Conservation (phyloP, 1,284 basidiomycete species). For the Leccinum angustisporum region DNA sequence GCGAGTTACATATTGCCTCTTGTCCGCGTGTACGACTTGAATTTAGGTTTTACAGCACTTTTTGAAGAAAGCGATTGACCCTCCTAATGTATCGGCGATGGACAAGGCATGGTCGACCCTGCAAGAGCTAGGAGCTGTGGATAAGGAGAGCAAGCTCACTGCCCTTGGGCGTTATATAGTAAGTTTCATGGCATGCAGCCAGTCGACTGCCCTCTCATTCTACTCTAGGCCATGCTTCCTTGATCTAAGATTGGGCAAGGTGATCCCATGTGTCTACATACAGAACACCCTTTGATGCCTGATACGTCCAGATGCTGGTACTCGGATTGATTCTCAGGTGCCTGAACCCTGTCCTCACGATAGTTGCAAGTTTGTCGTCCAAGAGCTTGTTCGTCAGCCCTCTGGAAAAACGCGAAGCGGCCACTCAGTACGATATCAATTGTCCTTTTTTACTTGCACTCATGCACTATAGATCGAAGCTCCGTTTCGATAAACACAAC, state of each 20-base stretch:
- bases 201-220: background rate
- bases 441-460: background rate
- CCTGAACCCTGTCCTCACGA: slow-evolving; percentile 73
- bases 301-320: slow-evolving; percentile 70
- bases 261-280: slow-evolving; percentile 26
- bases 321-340: slow-evolving; percentile 81
- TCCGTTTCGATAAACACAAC: slow-evolving; percentile 66
- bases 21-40: background rate
- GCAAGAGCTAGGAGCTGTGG: slow-evolving; percentile 78
- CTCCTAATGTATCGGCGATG: slow-evolving; percentile 77
- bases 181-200: slow-evolving; percentile 19
- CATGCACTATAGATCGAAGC: slow-evolving; percentile 55
- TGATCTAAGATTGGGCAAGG: slow-evolving; percentile 89
- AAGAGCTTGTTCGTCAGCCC: slow-evolving; percentile 86
- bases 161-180: slow-evolving; percentile 84
- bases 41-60: slow-evolving; percentile 41
- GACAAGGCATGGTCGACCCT: slow-evolving; percentile 78
- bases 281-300: slow-evolving; percentile 4
- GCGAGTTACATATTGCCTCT: slow-evolving; percentile 35
- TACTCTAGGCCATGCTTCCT: slow-evolving; percentile 70
- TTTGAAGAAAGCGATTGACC: slow-evolving; percentile 77
- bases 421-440: slow-evolving; percentile 50
- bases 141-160: slow-evolving; percentile 65
- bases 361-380: slow-evolving; percentile 81
- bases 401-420: slow-evolving; percentile 82